Conservation (phyloP, 2,329 filamentous ascomycete species). For the Pestalotiopsis sp. region DNA sequence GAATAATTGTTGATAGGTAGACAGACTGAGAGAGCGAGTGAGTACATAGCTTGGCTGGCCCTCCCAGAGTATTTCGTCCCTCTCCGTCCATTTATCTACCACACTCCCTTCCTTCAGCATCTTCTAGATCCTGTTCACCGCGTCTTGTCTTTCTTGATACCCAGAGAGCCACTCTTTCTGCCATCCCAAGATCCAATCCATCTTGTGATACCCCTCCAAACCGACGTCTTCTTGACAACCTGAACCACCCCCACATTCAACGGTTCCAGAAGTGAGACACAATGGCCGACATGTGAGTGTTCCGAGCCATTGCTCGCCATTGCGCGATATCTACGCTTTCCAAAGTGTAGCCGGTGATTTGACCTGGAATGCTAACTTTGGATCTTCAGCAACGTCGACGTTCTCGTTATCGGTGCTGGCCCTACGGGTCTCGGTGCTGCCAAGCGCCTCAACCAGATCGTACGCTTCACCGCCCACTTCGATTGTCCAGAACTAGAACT, state of each 20-base stretch:
- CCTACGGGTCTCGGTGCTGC: conserved; percentile 97
- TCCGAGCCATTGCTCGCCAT: background rate
- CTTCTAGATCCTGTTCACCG: conserved; percentile 5
- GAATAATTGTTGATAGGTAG: conserved; percentile 13
- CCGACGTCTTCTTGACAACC: background rate
- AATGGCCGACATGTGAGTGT: conserved; percentile 18
- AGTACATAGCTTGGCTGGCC: background rate
- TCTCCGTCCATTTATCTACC: background rate
- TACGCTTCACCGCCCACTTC: conserved; percentile 52
- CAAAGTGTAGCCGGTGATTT: background rate
- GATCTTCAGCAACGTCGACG: conserved; percentile 77
- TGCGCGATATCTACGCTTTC: background rate
- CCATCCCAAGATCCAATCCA: conserved; percentile 6
- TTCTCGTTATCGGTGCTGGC: conserved; percentile 96
- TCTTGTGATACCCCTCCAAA: background rate
- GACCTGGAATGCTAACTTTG: background rate
- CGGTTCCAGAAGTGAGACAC: conserved; percentile 13
- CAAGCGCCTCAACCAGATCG: conserved; percentile 96
- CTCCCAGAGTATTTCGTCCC: background rate
- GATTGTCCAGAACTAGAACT: conserved; percentile 23
- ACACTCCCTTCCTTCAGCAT: conserved; percentile 10
- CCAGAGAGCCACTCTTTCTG: conserved; percentile 1
- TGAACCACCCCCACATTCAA: background rate
- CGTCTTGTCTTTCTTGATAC: conserved; percentile 10
- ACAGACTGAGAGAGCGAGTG: background rate